Evolutionary conservation across 2,329 filamentous ascomycete genomes (phyloP).

Genomic region (Talaromyces islandicus): DNA sequence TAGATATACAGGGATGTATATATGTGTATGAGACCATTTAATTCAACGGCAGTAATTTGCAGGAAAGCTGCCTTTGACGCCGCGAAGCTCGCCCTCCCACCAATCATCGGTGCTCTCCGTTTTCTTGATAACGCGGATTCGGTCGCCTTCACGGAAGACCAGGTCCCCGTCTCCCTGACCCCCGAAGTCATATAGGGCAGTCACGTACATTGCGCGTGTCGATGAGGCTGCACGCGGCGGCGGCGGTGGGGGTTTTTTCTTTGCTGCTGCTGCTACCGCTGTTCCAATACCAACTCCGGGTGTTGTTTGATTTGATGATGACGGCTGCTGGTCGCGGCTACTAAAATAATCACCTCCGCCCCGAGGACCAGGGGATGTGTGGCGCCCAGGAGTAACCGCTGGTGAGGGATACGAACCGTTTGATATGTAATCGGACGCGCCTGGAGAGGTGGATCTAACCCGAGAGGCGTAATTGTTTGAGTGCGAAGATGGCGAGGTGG

Average conservation of each 20-base stretch:
- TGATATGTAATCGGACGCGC: conserved; percentile 12
- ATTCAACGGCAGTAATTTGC: conserved; percentile 69
- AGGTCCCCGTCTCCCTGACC: conserved; percentile 67
- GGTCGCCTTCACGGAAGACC: conserved; percentile 68
- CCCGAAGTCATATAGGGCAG: conserved; percentile 68
- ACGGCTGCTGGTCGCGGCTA: conserved; percentile 34
- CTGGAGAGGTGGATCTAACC: conserved; percentile 20
- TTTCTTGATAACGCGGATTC: conserved; percentile 70
- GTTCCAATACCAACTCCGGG: conserved; percentile 22
- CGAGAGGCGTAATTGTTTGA: conserved; percentile 17
- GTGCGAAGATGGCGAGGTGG: conserved; percentile 23
- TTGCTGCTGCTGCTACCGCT: conserved; percentile 7
- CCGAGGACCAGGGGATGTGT: conserved; percentile 37
- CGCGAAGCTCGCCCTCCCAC: conserved; percentile 75
- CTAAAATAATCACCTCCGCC: conserved; percentile 37
- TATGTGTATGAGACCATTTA: not conserved
- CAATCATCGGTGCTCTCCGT: conserved; percentile 77
- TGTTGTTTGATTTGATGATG: conserved; percentile 24
- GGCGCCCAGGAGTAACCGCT: conserved; percentile 14
- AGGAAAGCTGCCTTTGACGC: conserved; percentile 66
- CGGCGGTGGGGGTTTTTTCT: conserved; percentile 71
- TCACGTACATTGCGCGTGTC: conserved; percentile 52
- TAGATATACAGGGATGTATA: not conserved
- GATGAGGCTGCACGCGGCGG: conserved; percentile 60
- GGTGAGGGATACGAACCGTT: conserved; percentile 17